These are phyloP conservation scores for Dispira simplex DNA, from an alignment of 192 early-diverging fungal species.

Conservation along the genomic window DNA sequence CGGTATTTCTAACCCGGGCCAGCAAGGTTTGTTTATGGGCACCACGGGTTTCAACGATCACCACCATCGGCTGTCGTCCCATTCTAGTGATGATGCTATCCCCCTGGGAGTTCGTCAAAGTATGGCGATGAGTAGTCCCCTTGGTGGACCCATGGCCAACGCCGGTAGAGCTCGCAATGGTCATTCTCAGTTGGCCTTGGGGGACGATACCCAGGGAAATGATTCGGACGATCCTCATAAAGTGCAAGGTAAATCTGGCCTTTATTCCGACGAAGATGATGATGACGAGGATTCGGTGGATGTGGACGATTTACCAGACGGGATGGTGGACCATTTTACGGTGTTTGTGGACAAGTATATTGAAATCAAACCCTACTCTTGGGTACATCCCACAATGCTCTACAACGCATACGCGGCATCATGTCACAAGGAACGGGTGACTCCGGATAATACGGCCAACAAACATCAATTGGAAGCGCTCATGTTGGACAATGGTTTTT, in stretches of 20 bases:
- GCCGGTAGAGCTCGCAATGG: too few relatives aligned
- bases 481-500: constrained; percentile 2
- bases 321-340: background rate
- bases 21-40: too few relatives aligned
- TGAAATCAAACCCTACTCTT: constrained; percentile 7
- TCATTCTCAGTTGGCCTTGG: too few relatives aligned
- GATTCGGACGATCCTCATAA: too few relatives aligned
- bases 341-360: constrained; percentile 4
- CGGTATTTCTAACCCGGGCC: too few relatives aligned
- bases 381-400: constrained; percentile 1
- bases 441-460: background rate
- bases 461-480: background rate
- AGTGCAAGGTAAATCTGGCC: background rate
- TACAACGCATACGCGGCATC: constrained; percentile 8
- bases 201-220: too few relatives aligned
- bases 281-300: background rate
- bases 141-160: too few relatives aligned
- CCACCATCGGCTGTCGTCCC: too few relatives aligned
- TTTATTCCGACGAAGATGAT: background rate
- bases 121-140: too few relatives aligned
- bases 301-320: background rate
- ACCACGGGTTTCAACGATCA: too few relatives aligned
- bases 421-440: background rate
- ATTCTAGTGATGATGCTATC: too few relatives aligned
- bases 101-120: too few relatives aligned